Evolutionary conservation across 208 protist genomes (phyloP).

Genomic region (Dictyostelium gargantuum): DNA sequence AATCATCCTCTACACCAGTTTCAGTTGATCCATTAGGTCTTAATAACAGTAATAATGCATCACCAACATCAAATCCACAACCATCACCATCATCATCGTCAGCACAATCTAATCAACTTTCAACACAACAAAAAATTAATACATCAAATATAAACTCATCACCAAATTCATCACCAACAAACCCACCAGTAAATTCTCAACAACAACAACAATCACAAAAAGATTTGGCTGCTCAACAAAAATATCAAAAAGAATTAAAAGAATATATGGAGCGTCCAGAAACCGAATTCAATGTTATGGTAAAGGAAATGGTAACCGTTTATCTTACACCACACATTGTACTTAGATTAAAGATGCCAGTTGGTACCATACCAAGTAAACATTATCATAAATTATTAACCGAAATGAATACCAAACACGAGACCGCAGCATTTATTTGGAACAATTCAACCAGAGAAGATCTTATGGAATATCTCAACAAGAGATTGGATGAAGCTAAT

Average conservation of each 20-base stretch:
- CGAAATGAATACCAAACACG: slow-evolving; percentile 81
- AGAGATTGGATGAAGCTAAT: slow-evolving; percentile 9
- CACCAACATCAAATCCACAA: background rate
- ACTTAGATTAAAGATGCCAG: slow-evolving; percentile 27
- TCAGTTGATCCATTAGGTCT: background rate
- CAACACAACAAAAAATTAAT: background rate
- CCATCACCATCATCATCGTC: background rate
- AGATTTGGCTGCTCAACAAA: background rate
- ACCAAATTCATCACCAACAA: background rate
- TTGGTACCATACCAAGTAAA: slow-evolving; percentile 20
- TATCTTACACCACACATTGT: slow-evolving; percentile 32
- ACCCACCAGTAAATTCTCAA: no score
- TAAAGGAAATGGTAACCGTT: background rate
- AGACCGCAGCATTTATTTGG: slow-evolving; percentile 92
- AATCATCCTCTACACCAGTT: background rate
- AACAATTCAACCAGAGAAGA: slow-evolving; percentile 92
- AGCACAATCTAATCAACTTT: background rate
- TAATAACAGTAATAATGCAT: background rate
- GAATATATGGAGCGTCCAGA: slow-evolving; percentile 11
- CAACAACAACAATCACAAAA: background rate
- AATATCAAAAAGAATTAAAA: slow-evolving; percentile 14
- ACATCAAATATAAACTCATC: no score
- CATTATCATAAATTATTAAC: slow-evolving; percentile 51
- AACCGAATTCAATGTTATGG: slow-evolving; percentile 18
- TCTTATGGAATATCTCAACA: slow-evolving; percentile 75